Evolutionary conservation across 768 basidiomycete genomes (phyloP).

Genomic region (Leccinum uliginosum): DNA sequence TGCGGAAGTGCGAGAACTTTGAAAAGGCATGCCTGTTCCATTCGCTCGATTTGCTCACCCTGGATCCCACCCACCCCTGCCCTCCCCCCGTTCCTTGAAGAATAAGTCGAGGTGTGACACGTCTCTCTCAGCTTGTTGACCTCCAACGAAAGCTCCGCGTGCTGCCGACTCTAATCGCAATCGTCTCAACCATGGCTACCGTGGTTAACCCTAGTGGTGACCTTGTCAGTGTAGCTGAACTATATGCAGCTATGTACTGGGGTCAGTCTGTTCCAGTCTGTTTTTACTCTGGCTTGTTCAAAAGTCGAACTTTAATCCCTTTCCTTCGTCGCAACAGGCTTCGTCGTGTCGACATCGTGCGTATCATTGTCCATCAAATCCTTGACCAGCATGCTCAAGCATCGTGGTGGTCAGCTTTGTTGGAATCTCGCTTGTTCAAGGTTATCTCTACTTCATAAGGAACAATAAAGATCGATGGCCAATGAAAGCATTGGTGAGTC

Average conservation of each 20-base stretch:
- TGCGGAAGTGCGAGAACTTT: background rate
- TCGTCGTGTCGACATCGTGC: slow-evolving; percentile 14
- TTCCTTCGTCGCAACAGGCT: slow-evolving; percentile 2
- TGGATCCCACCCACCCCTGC: background rate
- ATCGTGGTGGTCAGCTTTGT: slow-evolving; percentile 6
- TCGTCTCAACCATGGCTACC: background rate
- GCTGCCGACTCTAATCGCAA: background rate
- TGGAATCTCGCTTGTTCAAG: slow-evolving; percentile 20
- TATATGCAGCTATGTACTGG: slow-evolving; percentile 18
- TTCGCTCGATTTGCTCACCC: background rate
- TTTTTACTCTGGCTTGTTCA: background rate
- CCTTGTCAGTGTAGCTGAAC: background rate
- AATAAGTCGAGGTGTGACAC: background rate
- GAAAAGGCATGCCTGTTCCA: background rate
- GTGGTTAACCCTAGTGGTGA: slow-evolving; percentile 4
- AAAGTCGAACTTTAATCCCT: background rate
- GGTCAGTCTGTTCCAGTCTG: slow-evolving; percentile 4
- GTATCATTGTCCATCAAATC: background rate
- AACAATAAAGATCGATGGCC: slow-evolving; percentile 11
- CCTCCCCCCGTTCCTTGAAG: background rate
- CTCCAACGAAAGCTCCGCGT: background rate
- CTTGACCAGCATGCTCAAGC: background rate
- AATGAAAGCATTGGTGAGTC: slow-evolving; percentile 14
- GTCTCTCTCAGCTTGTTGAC: background rate
- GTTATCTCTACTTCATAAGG: slow-evolving; percentile 15